Percentiles rank a stretch among this genome's conserved stretches.
Conservation (phyloP, 1,284 basidiomycete genomes). For the Boletus calvinii region DNA sequence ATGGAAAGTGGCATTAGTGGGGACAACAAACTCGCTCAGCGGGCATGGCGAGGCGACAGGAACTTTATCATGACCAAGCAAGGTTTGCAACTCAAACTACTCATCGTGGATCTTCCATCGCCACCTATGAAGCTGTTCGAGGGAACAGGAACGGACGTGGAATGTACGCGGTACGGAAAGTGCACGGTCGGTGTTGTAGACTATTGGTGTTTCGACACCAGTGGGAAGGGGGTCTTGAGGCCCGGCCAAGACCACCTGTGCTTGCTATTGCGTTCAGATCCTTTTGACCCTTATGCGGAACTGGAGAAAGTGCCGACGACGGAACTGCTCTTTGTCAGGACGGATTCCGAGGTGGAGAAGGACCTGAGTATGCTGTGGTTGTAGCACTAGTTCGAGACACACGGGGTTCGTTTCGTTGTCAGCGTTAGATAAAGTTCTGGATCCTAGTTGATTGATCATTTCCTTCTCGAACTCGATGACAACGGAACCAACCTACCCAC, state of each 20-base stretch:
- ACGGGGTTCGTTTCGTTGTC: neutral
- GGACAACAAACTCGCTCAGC: neutral
- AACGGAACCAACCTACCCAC: neutral
- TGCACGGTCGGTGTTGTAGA: conserved; percentile 33
- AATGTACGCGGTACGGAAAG: conserved; percentile 19
- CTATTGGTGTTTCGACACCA: conserved; percentile 35
- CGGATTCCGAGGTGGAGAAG: conserved; percentile 22
- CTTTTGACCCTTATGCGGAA: conserved; percentile 31
- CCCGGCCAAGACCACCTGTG: conserved; percentile 31
- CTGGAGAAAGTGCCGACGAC: conserved; percentile 28
- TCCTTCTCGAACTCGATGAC: neutral
- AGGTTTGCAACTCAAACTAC: conserved; percentile 30
- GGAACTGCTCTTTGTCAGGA: conserved; percentile 28
- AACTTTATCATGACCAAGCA: conserved; percentile 35
- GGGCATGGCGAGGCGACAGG: conserved; percentile 28
- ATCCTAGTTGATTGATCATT: neutral
- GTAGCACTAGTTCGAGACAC: conserved; percentile 5
- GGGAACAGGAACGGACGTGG: conserved; percentile 9
- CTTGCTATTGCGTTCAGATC: conserved; percentile 29
- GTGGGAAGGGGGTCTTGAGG: conserved; percentile 23
- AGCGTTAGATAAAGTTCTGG: neutral
- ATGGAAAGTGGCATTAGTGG: neutral
- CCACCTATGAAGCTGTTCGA: conserved; percentile 20
- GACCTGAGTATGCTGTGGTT: conserved; percentile 27
- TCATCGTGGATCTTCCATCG: conserved; percentile 27